A percentile compares a stretch with the other conserved stretches of the same genome.
phyloP scores from a whole-genome alignment of 768 basidiomycete species.

The Hericium rajendrae region DNA sequence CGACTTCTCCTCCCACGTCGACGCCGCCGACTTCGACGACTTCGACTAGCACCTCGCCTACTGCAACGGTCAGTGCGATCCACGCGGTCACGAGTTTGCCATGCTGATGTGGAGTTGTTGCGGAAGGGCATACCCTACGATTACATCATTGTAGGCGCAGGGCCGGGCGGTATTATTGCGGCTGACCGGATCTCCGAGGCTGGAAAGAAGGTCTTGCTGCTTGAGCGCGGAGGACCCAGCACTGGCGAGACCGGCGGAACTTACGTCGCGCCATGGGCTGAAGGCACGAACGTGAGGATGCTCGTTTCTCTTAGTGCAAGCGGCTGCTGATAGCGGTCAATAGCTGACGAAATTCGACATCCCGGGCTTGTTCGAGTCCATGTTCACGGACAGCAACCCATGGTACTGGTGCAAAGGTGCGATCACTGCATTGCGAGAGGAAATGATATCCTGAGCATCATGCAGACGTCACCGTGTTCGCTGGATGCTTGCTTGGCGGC shows the following conservation, averaged over 20 bases:
- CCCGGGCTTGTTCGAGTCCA: constrained; percentile 55
- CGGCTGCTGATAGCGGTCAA: neutral
- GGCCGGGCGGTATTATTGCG: constrained; percentile 2
- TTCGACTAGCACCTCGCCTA: constrained; percentile 22
- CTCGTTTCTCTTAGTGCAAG: neutral
- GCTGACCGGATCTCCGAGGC: constrained; percentile 23
- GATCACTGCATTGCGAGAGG: neutral
- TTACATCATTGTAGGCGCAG: constrained; percentile 1
- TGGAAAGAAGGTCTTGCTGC: constrained; percentile 51
- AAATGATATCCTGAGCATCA: neutral
- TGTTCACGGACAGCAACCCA: constrained; percentile 47
- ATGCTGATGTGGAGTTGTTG: neutral
- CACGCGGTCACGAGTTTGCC: neutral
- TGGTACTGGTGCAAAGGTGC: constrained; percentile 61
- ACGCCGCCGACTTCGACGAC: constrained; percentile 24
- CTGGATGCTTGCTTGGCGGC: constrained; percentile 55
- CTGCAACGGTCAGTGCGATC: neutral
- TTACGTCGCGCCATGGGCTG: constrained; percentile 42
- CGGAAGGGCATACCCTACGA: constrained; percentile 16
- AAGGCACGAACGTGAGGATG: constrained; percentile 32
- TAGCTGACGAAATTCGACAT: constrained; percentile 60
- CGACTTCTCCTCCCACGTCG: constrained; percentile 20
- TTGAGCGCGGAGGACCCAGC: constrained; percentile 57
- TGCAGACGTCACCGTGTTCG: constrained; percentile 48
- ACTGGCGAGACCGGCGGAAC: constrained; percentile 49